Conservation (phyloP, 805 yeast species). For the Schwanniomyces sp. region DNA sequence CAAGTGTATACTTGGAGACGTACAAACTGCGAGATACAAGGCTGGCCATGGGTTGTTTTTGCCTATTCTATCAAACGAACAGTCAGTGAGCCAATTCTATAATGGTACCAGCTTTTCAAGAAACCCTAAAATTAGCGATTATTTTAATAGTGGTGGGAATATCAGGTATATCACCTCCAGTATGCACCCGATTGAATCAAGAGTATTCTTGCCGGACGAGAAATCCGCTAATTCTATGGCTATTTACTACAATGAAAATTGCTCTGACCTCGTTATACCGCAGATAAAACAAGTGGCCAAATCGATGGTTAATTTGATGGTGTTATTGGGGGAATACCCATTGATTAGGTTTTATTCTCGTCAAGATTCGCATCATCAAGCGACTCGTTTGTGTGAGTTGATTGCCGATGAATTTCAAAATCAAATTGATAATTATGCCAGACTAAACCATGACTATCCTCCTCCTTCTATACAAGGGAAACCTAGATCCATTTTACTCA, state of each 20-base stretch:
- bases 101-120: slow-evolving; percentile 23
- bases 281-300: slow-evolving; percentile 62
- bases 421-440: slow-evolving; percentile 72
- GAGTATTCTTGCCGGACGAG: slow-evolving; percentile 67
- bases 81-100: slow-evolving; percentile 18
- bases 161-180: slow-evolving; percentile 31
- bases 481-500: slow-evolving; percentile 70
- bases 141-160: slow-evolving; percentile 29
- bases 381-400: slow-evolving; percentile 61
- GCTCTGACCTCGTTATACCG: slow-evolving; percentile 57
- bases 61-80: slow-evolving; percentile 43
- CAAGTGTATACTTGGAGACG: slow-evolving; percentile 78
- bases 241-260: slow-evolving; percentile 64
- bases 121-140: slow-evolving; percentile 28
- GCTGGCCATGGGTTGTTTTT: slow-evolving; percentile 72
- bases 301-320: slow-evolving; percentile 69
- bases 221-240: slow-evolving; percentile 59
- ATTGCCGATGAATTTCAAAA: slow-evolving; percentile 73
- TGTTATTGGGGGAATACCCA: slow-evolving; percentile 85
- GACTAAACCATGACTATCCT: slow-evolving; percentile 62
- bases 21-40: slow-evolving; percentile 69
- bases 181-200: slow-evolving; percentile 65
- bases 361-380: slow-evolving; percentile 48
- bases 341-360: slow-evolving; percentile 70
- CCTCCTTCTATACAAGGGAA: slow-evolving; percentile 53